Evolutionary conservation across 1,284 basidiomycete species (phyloP), one percentile per base, ranked within the genome.

Genomic region (Cutaneotrichosporon arboriforme): DNA sequence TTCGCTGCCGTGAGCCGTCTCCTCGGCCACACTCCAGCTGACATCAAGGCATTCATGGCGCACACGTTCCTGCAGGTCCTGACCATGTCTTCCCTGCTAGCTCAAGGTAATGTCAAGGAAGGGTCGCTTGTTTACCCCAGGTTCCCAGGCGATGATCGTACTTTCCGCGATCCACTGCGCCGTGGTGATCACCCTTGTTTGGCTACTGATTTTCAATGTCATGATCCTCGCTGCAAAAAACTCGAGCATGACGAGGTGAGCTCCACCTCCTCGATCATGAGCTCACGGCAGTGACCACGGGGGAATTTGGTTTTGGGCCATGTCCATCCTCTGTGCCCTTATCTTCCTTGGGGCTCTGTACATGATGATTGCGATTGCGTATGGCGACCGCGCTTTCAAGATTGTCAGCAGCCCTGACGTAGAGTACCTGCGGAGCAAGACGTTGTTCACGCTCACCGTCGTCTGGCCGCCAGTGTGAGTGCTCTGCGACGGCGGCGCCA

Each of bases 51-150:
- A 1, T 92, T 88, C 74, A 78, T 84, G 56, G 41, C 88, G 50
- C 84, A 86, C 7, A 79, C 88, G 8, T 82, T 83, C 15, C 78
- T 92, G 51, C 86, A 90, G 73, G 80, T 90, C 43, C 57, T 93
- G 50, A 85, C 87, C 10, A 89, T 83, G 20, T 85, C 86, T 39
- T 80, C 87, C 0, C 74, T 91, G 59, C 76, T 92, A 31, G 70
- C 82, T 61, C 89, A 92, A 76, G 71, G 67, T 54, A 22, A 21
- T 7, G 5, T 7, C 64, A 54, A 8, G 2, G 5, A 4, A 15
- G 35, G 15, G 1, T 2, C 9, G n/a, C 13, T 23, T 3, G 12
- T 23, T 37, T 14, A 36, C 21, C 3, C 4, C 46, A 66, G 87
- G 87, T 43, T 79, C 82, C 17, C 82, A 79, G 0, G 76, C 81